Evolutionary conservation across 768 basidiomycete genomes (phyloP).

Genomic region (Favolaschia claudopus): DNA sequence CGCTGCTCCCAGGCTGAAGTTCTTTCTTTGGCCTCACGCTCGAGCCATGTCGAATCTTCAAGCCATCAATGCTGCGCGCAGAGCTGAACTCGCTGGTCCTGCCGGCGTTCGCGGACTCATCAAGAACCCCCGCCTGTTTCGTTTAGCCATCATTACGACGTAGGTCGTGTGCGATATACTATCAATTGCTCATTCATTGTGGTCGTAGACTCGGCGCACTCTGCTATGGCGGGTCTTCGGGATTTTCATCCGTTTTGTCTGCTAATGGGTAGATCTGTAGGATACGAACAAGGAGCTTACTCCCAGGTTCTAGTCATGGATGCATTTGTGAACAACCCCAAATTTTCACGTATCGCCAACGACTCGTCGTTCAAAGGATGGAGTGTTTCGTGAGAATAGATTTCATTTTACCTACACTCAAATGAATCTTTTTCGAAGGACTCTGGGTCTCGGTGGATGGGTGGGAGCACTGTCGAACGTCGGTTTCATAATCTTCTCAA

Average conservation of each 20-base stretch:
- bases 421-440: conserved; percentile 10
- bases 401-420: background rate
- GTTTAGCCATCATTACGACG: conserved; percentile 29
- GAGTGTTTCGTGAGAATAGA: conserved; percentile 29
- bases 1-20: background rate
- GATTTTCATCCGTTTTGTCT: background rate
- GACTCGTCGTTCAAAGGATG: conserved; percentile 31
- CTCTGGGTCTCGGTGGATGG: conserved; percentile 30
- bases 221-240: conserved; percentile 23
- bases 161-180: conserved; percentile 1
- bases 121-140: conserved; percentile 28
- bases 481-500: background rate
- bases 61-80: conserved; percentile 26
- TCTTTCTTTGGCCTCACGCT: background rate
- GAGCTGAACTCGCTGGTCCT: conserved; percentile 30
- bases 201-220: conserved; percentile 26
- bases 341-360: conserved; percentile 29
- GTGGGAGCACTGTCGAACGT: conserved; percentile 27
- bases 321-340: conserved; percentile 25
- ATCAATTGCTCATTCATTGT: background rate
- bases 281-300: conserved; percentile 32
- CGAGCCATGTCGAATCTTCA: conserved; percentile 22
- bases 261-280: background rate
- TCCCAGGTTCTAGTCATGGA: conserved; percentile 32
- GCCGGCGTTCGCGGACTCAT: conserved; percentile 26